Evolutionary conservation across 2,329 filamentous ascomycete genomes (phyloP).

Genomic region (Aspergillus neotritici): DNA sequence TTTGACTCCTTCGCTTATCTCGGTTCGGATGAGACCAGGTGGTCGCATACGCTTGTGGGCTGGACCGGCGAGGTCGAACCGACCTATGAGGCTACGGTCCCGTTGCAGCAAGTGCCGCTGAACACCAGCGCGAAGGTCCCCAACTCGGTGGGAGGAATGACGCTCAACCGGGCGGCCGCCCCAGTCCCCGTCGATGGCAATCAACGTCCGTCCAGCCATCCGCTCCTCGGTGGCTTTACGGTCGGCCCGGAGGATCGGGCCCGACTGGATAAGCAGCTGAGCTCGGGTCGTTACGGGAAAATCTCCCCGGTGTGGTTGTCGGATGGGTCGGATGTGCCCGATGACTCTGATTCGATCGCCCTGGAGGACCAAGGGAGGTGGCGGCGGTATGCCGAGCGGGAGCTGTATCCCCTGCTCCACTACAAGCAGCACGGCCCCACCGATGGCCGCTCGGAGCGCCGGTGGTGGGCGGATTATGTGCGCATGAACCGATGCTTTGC

Average conservation of each 20-base stretch:
- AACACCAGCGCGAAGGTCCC: conserved; percentile 22
- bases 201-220: conserved; percentile 51
- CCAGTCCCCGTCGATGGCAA: conserved; percentile 68
- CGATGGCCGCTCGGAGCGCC: conserved; percentile 73
- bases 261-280: conserved; percentile 68
- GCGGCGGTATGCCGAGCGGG: conserved; percentile 84
- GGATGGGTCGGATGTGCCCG: conserved; percentile 65
- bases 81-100: conserved; percentile 21
- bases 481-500: conserved; percentile 90
- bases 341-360: conserved; percentile 61
- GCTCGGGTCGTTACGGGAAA: conserved; percentile 66
- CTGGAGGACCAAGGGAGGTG: conserved; percentile 80
- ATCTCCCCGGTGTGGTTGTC: conserved; percentile 85
- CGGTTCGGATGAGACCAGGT: conserved; percentile 73
- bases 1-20: conserved; percentile 88
- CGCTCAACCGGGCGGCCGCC: conserved; percentile 69
- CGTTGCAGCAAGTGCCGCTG: conserved; percentile 26
- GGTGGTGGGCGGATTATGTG: conserved; percentile 88
- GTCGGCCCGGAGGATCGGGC: conserved; percentile 65
- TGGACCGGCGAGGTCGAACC: conserved; percentile 86
- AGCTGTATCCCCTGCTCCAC: conserved; percentile 88
- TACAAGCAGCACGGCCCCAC: conserved; percentile 92
- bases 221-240: conserved; percentile 62
- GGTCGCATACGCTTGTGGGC: conserved; percentile 87
- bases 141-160: conserved; percentile 32